Conservation (phyloP, 2,329 filamentous ascomycete species). For the Colletotrichum abscissum region DNA sequence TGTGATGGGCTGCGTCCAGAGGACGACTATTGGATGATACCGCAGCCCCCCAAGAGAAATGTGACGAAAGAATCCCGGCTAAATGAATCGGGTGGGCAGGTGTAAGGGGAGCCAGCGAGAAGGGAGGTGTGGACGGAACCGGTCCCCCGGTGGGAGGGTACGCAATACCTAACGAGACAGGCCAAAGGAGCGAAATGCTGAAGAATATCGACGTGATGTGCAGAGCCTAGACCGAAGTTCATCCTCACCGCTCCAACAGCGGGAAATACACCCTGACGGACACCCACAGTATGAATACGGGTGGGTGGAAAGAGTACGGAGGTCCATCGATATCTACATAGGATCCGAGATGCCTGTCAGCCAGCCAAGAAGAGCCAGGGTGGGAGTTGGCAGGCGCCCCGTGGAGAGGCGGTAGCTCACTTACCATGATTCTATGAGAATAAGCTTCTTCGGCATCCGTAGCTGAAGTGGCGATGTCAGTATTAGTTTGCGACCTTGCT, state of each 20-base stretch:
- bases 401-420: constrained; percentile 27
- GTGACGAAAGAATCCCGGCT: constrained; percentile 30
- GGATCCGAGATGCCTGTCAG: neutral
- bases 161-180: neutral
- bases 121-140: constrained; percentile 31
- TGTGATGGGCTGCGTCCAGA: constrained; percentile 34
- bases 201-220: constrained; percentile 22
- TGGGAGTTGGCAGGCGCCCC: constrained; percentile 12
- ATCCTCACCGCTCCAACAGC: constrained; percentile 25
- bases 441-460: constrained; percentile 30
- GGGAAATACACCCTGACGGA: constrained; percentile 12
- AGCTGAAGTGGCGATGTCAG: constrained; percentile 6
- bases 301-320: neutral
- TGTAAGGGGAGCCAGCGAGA: constrained; percentile 15
- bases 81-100: constrained; percentile 31
- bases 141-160: constrained; percentile 19
- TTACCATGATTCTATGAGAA: neutral
- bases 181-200: constrained; percentile 20
- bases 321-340: neutral
- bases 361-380: neutral
- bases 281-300: constrained; percentile 4
- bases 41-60: constrained; percentile 14
- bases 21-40: constrained; percentile 31
- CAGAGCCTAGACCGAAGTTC: constrained; percentile 27
- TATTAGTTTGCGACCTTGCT: neutral